Percentiles rank a stretch among this genome's conserved stretches.
phyloP scores from a whole-genome alignment of 2,329 filamentous ascomycete species.

The Gaeumannomyces sp. region DNA sequence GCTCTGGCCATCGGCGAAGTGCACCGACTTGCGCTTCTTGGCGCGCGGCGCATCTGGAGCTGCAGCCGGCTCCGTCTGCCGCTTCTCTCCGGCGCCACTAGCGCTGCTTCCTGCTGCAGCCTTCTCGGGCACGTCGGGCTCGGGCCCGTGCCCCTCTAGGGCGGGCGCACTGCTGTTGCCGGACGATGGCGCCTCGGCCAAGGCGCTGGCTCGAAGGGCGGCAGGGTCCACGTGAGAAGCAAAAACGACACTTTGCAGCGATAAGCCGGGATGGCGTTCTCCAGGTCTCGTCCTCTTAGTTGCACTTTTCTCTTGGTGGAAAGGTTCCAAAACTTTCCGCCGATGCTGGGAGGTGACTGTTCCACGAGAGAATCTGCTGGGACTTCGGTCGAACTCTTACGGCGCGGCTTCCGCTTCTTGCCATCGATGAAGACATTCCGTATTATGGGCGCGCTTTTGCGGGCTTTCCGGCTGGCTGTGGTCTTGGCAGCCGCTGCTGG shows the following conservation, averaged over 20 bases:
- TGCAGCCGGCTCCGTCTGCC: background rate
- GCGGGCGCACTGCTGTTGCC: background rate
- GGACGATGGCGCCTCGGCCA: background rate
- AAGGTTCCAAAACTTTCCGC: background rate
- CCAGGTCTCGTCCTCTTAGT: constrained; percentile 3
- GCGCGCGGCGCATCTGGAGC: background rate
- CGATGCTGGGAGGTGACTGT: background rate
- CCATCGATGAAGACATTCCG: constrained; percentile 42
- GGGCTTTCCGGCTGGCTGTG: constrained; percentile 8
- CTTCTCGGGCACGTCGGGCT: no score
- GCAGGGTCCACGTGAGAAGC: background rate
- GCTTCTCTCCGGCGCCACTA: background rate
- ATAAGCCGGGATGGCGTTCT: background rate
- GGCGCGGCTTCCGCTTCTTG: constrained; percentile 27
- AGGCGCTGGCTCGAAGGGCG: background rate
- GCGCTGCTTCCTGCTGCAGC: background rate
- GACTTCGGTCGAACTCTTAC: background rate
- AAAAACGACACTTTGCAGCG: background rate
- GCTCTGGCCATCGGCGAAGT: constrained; percentile 24
- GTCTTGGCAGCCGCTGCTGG: constrained; percentile 1
- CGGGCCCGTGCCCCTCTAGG: no score
- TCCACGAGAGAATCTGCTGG: background rate
- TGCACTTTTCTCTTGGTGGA: background rate
- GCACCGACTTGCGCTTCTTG: constrained; percentile 32
- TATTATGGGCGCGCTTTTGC: constrained; percentile 21